These are phyloP conservation scores for Asterochloris sp. DNA, from an alignment of 139 green algal genomes.

Conservation along the genomic window DNA sequence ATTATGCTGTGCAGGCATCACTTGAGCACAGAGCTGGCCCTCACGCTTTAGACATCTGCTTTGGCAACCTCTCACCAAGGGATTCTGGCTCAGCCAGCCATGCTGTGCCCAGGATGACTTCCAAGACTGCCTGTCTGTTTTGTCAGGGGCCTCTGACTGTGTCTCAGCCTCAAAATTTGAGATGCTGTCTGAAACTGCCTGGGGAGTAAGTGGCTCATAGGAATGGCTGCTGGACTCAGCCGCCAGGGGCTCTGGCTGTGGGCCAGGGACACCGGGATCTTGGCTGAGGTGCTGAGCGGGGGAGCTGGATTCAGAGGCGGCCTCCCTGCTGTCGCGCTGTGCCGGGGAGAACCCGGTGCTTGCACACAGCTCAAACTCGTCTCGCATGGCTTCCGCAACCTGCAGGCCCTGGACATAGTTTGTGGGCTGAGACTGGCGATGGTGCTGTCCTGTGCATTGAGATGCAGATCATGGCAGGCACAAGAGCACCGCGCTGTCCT, in stretches of 20 bases:
- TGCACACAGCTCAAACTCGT: slow-evolving; percentile 46
- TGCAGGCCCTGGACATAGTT: not conserved
- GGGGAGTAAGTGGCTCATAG: not conserved
- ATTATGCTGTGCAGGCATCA: no score
- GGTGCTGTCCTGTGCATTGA: not conserved
- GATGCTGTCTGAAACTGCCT: not conserved
- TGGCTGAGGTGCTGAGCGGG: not conserved
- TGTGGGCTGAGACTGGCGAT: not conserved
- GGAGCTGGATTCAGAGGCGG: not conserved
- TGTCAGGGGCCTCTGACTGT: not conserved
- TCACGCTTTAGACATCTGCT: no score
- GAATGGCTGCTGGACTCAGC: no score
- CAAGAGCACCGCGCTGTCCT: no score
- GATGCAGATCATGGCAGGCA: slow-evolving; percentile 15
- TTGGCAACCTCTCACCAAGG: slow-evolving; percentile 30
- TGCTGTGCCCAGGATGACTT: slow-evolving; percentile 21
- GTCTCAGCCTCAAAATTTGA: not conserved
- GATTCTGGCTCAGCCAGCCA: slow-evolving; percentile 69
- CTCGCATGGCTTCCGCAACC: slow-evolving; percentile 45
- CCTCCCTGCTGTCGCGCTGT: not conserved
- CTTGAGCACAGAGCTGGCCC: no score
- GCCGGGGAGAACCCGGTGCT: slow-evolving; percentile 23
- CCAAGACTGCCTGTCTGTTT: slow-evolving; percentile 1
- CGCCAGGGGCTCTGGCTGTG: no score
- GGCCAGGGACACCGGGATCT: not conserved